Base-by-base conservation (phyloP, 805 yeast species). In the Kregervanrija fluxuum region DNA sequence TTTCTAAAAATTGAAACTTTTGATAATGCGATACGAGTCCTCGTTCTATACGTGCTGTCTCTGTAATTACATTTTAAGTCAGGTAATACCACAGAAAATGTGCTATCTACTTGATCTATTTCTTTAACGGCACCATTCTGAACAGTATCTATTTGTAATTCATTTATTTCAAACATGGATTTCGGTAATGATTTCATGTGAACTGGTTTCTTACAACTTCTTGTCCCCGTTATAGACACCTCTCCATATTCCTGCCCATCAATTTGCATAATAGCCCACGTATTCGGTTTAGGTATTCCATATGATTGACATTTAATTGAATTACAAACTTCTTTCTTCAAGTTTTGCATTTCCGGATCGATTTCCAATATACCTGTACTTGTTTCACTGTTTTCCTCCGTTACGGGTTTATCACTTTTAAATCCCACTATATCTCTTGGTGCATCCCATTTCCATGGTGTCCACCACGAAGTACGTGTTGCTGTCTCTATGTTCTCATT, bases 151-250 rank as follows among this genome's bases (percentile, higher is more conserved):
- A 6, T 22, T 1, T 38, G 35, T 12, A 31, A 32, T 40, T 65
- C 69, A 38, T 54, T 58, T 2, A 35, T 37, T 37, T 63, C 65
- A 41, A 54, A 60, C 37, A 52, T 60, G 0, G 68, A 56, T 14
- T 40, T 44, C 4, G 68, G 67, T n/a, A 60, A 40, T 1, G 44
- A 28, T 4, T 52, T 48, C 45, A 59, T 46, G 5, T 42, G 35
- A 1, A 58, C 60, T 1, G 69, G 67, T 13, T 52, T 50, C 16
- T 48, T 49, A 28, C 56, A 53, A 15, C 57, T 55, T 17, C 51
- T 50, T 5, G 66, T 57, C 2, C 67, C 69, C 31, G 53, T 46
- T 8, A 65, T 55, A 2, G 62, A 52, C 14, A 64, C 48, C 28
- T 56, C 54, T 0, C 65, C 65, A 22, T 40, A 39, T 1, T 38